These are phyloP conservation scores for Liriodendron chinense DNA, from an alignment of 164 flowering plant genomes.

Conservation along the genomic window DNA sequence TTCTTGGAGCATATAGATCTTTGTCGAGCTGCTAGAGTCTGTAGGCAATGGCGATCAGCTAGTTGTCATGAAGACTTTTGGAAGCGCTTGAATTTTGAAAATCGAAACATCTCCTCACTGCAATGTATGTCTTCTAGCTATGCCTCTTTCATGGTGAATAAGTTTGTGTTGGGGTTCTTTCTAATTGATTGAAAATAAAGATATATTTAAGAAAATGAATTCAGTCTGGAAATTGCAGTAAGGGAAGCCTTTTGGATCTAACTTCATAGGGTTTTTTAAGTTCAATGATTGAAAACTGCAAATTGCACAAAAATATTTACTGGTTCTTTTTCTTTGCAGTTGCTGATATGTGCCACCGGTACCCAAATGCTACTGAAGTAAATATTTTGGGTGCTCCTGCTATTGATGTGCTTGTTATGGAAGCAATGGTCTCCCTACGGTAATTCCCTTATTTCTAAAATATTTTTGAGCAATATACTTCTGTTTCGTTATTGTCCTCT, in stretches of 20 bases:
- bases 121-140: conserved; percentile 57
- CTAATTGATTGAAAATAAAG: no score
- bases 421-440: conserved; percentile 66
- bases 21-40: conserved; percentile 83
- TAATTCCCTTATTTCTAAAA: conserved; percentile 16
- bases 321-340: conserved; percentile 44
- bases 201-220: no score
- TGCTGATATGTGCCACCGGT: conserved; percentile 79
- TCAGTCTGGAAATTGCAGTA: no score
- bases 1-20: conserved; percentile 78
- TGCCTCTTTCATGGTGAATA: no score
- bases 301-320: background rate
- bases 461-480: background rate
- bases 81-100: conserved; percentile 80
- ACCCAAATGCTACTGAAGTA: conserved; percentile 82
- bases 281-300: no score
- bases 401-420: conserved; percentile 57
- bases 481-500: background rate
- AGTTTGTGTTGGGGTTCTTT: no score
- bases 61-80: conserved; percentile 96
- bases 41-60: conserved; percentile 92
- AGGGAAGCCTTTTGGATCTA: no score
- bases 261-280: no score
- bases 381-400: conserved; percentile 61
- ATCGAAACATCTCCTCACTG: conserved; percentile 50